phyloP scores from a whole-genome alignment of 148 eudicot genomes.

The Silene uniflora region DNA sequence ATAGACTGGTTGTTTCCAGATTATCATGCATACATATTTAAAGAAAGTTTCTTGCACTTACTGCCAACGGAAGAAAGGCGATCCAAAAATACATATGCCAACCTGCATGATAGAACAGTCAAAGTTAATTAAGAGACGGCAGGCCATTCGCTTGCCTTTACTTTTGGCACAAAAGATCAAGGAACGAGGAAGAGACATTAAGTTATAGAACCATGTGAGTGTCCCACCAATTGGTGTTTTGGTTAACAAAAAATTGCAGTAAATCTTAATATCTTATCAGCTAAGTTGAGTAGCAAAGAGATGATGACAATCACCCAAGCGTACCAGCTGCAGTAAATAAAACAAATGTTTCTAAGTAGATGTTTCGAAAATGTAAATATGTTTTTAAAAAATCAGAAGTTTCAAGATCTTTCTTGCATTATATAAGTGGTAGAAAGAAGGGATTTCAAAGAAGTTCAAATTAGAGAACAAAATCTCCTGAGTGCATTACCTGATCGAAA shows the following conservation, averaged over 20 bases:
- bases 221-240: too few relatives aligned
- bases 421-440: too few relatives aligned
- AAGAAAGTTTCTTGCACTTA: too few relatives aligned
- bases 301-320: slow-evolving; percentile 43
- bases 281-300: slow-evolving; percentile 44
- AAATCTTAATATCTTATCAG: slow-evolving; percentile 38
- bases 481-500: slow-evolving; percentile 40
- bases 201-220: too few relatives aligned
- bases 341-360: neutral
- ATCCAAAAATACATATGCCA: slow-evolving; percentile 54
- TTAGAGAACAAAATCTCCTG: too few relatives aligned
- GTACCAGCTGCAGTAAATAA: slow-evolving; percentile 41
- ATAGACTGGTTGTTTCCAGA: too few relatives aligned
- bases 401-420: neutral
- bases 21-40: too few relatives aligned
- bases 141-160: too few relatives aligned
- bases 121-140: too few relatives aligned
- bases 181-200: too few relatives aligned
- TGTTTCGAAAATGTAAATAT: neutral
- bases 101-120: slow-evolving; percentile 30
- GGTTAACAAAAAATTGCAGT: neutral
- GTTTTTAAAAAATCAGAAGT: neutral
- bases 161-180: too few relatives aligned
- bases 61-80: slow-evolving; percentile 42
- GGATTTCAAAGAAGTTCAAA: too few relatives aligned